Evolutionary conservation across 805 yeast species (phyloP), one percentile per base, ranked within the genome.

Genomic region (Metschnikowia santaceciliae): DNA sequence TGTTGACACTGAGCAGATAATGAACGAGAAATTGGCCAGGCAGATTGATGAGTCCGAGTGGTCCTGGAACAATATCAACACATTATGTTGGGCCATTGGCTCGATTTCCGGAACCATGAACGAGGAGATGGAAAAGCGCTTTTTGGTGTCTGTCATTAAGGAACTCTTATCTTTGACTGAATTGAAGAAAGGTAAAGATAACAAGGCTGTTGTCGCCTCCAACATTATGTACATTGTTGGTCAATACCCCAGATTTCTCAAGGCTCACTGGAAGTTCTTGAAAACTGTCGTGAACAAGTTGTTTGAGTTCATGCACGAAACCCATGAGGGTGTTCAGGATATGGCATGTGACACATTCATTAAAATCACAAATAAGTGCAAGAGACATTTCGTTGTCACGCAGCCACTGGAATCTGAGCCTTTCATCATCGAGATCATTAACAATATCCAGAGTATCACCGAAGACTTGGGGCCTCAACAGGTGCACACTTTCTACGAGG

Each of bases 321-420:
- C 97, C n/a, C 99, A 94, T 70, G 99, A 92, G 70, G 99, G 99
- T 75, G 99, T 94, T 54, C 99, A 94, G 74, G 99, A 94, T 70
- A 94, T 94, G 99, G 99, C 99, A 7, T 94, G 99, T 76, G 99
- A 94, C 70, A 94, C 99, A 0, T 94, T 94, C 66, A 92, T 92
- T 66, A 94, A 94, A 69, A 94, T 94, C 68, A 89, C 96, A 20
- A 85, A 82, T 59, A 94, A 94, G 72, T 94, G 99, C 79, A 91
- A 90, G 70, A 84, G 91, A 58, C 97, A 92, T 70, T 94, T 94
- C 70, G 96, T 92, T 38, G 86, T 87, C 45, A 85, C 81, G 59
- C 97, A 92, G 70, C 80, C 82, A 19, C 86, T 84, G 56, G 98
- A 95, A 72, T 67, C 80, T 6, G 96, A 86, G 65, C 97, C 98